Conservation (phyloP, 352 stramenopile species). For the Phytophthora lateralis region DNA sequence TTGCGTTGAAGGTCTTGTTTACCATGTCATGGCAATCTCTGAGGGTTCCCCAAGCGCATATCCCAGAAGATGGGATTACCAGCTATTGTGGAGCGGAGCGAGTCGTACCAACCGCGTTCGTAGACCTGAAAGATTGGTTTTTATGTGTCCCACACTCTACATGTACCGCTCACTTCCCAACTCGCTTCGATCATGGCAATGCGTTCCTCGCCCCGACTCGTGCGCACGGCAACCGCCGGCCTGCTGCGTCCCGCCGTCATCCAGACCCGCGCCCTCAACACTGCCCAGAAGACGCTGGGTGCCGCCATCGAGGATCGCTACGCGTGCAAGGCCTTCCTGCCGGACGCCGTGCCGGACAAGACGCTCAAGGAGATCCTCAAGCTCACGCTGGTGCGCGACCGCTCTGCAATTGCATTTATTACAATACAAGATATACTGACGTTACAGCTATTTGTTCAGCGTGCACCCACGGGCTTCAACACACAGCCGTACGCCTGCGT, state of each 20-base stretch:
- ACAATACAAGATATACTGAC: background rate
- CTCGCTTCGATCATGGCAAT: constrained; percentile 4
- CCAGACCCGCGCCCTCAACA: constrained; percentile 19
- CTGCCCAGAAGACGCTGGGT: constrained; percentile 16
- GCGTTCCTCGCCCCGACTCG: constrained; percentile 7
- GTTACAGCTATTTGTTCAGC: constrained; percentile 26
- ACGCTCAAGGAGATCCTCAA: constrained; percentile 67
- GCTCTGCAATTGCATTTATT: background rate
- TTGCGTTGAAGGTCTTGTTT: too few species aligned
- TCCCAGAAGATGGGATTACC: too few species aligned
- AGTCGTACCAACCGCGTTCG: too few species aligned
- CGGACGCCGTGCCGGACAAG: constrained; percentile 50
- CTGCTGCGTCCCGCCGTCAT: background rate
- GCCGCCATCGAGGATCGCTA: constrained; percentile 38
- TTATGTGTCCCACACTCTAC: too few species aligned
- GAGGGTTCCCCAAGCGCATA: too few species aligned
- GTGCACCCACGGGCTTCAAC: constrained; percentile 83
- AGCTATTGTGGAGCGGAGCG: too few species aligned
- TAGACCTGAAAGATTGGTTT: too few species aligned
- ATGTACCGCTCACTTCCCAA: background rate
- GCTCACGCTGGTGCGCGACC: constrained; percentile 54
- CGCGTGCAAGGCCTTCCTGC: constrained; percentile 53
- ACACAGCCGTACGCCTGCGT: constrained; percentile 81
- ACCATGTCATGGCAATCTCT: too few species aligned
- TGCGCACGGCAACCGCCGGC: constrained; percentile 4